These are phyloP conservation scores for Candida sanyiensis DNA, from an alignment of 805 yeast genomes.

Conservation along the genomic window DNA sequence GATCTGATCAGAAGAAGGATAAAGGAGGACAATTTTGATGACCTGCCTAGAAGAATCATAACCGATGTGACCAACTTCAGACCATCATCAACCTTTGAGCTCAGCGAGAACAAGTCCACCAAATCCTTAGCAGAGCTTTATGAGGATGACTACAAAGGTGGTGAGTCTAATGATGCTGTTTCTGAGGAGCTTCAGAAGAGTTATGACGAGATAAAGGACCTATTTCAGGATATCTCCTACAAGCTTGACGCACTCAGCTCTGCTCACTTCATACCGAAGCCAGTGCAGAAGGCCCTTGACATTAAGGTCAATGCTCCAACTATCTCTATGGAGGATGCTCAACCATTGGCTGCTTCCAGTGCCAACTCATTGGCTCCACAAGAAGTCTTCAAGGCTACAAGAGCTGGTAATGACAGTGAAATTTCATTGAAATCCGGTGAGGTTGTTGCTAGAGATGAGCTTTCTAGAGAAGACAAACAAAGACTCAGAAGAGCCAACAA, in stretches of 20 bases:
- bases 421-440: constrained; percentile 72
- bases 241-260: constrained; percentile 85
- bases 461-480: constrained; percentile 79
- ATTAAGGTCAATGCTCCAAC: constrained; percentile 80
- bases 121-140: constrained; percentile 89
- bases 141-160: constrained; percentile 75
- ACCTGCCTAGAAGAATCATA: constrained; percentile 67
- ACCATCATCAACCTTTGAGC: constrained; percentile 49
- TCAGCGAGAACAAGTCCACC: constrained; percentile 76
- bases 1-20: constrained; percentile 85
- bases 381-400: constrained; percentile 64
- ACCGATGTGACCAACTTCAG: constrained; percentile 61
- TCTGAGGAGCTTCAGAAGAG: constrained; percentile 62
- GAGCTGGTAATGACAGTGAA: constrained; percentile 47
- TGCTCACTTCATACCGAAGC: constrained; percentile 93
- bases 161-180: constrained; percentile 38
- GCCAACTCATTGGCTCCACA: constrained; percentile 88
- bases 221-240: constrained; percentile 58
- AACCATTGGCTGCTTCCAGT: constrained; percentile 75
- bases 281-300: constrained; percentile 71
- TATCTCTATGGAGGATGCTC: constrained; percentile 92
- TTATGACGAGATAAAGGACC: constrained; percentile 69
- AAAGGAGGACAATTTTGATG: constrained; percentile 72
- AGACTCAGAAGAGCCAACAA: constrained; percentile 82
- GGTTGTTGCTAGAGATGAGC: constrained; percentile 74